Conservation (phyloP, 768 basidiomycete genomes). For the Leccinum subtestaceum region DNA sequence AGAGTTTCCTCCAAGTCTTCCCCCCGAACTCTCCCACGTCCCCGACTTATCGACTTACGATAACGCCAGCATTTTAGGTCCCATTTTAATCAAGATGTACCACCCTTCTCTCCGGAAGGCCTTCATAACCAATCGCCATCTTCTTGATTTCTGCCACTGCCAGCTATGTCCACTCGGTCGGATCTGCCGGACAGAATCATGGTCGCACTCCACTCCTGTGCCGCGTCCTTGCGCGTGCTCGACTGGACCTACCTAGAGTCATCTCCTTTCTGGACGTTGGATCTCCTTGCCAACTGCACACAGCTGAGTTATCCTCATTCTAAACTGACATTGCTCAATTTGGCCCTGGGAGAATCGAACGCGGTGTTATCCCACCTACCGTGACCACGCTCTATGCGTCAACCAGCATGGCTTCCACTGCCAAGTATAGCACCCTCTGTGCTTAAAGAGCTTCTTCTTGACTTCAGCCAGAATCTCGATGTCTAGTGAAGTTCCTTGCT, state of each 20-base stretch:
- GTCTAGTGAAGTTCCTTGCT: background rate
- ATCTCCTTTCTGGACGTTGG: background rate
- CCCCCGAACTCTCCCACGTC: too few species aligned
- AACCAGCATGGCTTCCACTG: too few species aligned
- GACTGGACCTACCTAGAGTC: background rate
- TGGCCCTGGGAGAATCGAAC: background rate
- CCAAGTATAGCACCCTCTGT: background rate
- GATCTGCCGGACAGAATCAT: background rate
- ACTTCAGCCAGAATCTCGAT: background rate
- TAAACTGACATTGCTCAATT: background rate
- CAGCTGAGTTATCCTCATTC: background rate
- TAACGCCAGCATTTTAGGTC: too few species aligned
- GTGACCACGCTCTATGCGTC: background rate
- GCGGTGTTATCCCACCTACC: background rate
- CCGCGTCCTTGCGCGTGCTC: background rate
- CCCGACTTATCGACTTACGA: too few species aligned
- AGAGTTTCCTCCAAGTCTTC: too few species aligned
- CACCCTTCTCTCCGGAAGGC: too few species aligned
- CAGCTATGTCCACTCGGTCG: background rate
- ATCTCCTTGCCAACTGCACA: background rate
- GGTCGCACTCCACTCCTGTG: background rate
- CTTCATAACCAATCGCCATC: background rate
- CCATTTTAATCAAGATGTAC: too few species aligned
- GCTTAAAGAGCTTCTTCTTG: background rate
- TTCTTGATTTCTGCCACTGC: background rate